Base-by-base conservation (phyloP, 305 asterid genomes). In the Withania somnifera region DNA sequence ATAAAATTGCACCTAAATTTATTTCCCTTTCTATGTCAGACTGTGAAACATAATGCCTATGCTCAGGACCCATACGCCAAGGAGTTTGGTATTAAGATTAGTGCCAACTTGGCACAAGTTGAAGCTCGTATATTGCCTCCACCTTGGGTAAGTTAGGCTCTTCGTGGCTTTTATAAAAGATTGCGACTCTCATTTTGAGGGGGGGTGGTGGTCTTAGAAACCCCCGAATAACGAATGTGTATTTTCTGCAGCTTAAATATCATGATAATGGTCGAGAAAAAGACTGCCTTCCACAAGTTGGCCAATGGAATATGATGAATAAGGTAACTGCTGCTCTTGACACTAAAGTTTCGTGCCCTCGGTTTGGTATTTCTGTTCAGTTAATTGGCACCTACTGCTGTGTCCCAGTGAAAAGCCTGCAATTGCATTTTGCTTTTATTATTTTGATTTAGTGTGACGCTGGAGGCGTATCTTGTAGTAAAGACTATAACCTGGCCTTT, bases 251-350 rank as follows among this genome's bases (percentile, higher is more conserved):
- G 99, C 95, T 96, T 47, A 94, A 94, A 76, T 96, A 96, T 86
- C 94, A 93, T 82, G 98, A 94, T 73, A 91, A 97, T 7, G 97
- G 99, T 7, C 87, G 97, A 50, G 98, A 94, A 88, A 94, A 85
- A 89, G 97, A 93, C 80, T 94, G 98, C 78, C 91, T 94, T 68
- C 99, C 99, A 0, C 95, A 94, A 90, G 97, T 94, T 81, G 99
- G 99, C n/a, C 97, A 94, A 71, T 95, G 99, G 99, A 94, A 95
- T 26, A 95, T 96, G 99, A 96, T 94, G 99, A 93, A 96, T 40
- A 94, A 94, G 98, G 99, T 96, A 81, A 51, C 64, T 67, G 34
- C 76, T 28, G 7, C 24, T 54, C 76, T 52, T 79, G 50, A 19
- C 54, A 32, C 26, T 64, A 24, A 67, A 9, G 63, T 47, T 75